Evolutionary conservation across 768 basidiomycete species (phyloP), one percentile per base, ranked within the genome.

Genomic region (Tylopilus intermedius): DNA sequence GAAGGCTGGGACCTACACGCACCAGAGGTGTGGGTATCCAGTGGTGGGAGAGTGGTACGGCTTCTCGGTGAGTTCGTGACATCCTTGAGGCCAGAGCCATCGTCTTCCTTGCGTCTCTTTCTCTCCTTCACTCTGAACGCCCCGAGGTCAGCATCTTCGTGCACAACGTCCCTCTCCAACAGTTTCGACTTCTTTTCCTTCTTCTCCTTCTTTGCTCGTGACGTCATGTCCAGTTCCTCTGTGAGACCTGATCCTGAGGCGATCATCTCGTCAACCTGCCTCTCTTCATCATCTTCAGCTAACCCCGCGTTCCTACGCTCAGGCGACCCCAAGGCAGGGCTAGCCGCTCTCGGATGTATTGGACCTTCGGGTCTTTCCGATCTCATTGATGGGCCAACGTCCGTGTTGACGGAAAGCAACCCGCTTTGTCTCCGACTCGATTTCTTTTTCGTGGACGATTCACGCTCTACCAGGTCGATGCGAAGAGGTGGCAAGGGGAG

Each of bases 311-410:
- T 76, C 57, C 77, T 69, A 42, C 81, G 76, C 21, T 74, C 59
- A 29, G 84, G 83, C 2, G 82, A 84, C 6, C 83, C 86, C 58
- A 84, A 81, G 1, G 83, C 83, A 3, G 86, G 86, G 57, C 85
- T 88, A 1, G 80, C 74, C 24, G 82, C 78, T 51, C 84, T 76
- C 8, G 77, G 81, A 15, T 74, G 73, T 22, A 76, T 62, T 22
- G 75, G 59, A 14, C 71, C 62, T 13, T 74, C 74, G 0, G 21
- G 49, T 44, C 53, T 58, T 49, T 54, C 63, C 45, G 54, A 67
- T 57, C 14, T 68, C 69, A 51, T 47, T 54, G 54, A 69, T 56
- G 33, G 54, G 27, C 66, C 65, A 50, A 67, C 47, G 58, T 63
- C 32, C 53, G 64, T 61, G 56, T 69, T 57, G 61, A 77, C 67